Conservation (phyloP, 75 land plant species). For the Pinus taeda region DNA sequence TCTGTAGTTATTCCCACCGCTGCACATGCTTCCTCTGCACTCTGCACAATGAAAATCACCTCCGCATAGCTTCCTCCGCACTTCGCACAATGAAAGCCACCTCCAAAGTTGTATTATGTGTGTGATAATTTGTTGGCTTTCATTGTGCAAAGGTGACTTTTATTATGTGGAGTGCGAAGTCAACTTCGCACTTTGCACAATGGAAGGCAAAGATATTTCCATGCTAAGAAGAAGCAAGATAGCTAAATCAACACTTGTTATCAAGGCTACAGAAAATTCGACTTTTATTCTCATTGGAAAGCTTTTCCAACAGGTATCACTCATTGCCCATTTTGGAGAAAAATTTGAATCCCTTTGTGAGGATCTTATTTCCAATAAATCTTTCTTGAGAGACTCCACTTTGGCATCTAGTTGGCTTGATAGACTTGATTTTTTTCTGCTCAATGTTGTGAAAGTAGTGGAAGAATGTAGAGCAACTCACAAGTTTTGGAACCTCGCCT, state of each 20-base stretch:
- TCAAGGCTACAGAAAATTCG: background rate
- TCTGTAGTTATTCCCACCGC: no score
- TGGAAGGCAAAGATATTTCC: no score
- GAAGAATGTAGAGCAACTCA: background rate
- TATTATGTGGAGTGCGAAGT: no score
- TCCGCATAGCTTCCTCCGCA: no score
- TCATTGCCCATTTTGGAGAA: background rate
- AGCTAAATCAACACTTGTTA: background rate
- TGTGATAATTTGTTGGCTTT: no score
- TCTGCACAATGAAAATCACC: no score
- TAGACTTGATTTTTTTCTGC: background rate
- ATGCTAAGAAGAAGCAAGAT: no score
- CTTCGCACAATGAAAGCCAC: no score
- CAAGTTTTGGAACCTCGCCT: background rate
- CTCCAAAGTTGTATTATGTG: no score
- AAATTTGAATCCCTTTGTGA: background rate
- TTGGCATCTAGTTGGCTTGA: background rate
- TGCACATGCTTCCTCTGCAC: no score
- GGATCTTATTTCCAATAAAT: background rate
- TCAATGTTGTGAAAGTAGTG: background rate
- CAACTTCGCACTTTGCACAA: no score
- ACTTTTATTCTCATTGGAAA: background rate
- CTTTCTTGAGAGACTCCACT: background rate
- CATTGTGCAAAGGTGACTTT: no score
- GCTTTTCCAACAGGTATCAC: background rate